Evolutionary conservation across 2,329 filamentous ascomycete genomes (phyloP).

Genomic region (Ilyonectria robusta): DNA sequence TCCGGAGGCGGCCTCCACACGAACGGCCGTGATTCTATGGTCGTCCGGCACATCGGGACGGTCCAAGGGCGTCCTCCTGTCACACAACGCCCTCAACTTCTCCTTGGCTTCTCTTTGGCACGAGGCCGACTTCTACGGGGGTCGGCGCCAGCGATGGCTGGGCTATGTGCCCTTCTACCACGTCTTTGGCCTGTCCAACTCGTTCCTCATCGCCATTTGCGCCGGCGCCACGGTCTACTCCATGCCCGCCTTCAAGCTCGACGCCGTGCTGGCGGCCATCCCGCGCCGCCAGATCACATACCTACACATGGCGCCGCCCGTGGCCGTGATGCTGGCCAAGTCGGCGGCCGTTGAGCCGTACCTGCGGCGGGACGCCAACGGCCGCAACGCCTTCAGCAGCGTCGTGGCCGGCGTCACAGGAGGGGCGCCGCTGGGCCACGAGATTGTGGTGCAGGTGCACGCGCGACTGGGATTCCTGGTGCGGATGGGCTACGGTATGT

Average conservation of each 20-base stretch:
- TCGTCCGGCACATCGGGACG: conserved; percentile 78
- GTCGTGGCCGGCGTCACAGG: conserved; percentile 70
- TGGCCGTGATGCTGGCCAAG: conserved; percentile 79
- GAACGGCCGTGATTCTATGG: conserved; percentile 66
- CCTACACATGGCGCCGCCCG: conserved; percentile 77
- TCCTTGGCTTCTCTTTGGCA: conserved; percentile 65
- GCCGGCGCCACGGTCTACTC: conserved; percentile 73
- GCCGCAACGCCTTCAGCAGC: conserved; percentile 69
- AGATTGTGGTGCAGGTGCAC: conserved; percentile 72
- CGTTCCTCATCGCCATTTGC: conserved; percentile 69
- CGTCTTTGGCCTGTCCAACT: conserved; percentile 71
- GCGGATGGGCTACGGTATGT: conserved; percentile 81
- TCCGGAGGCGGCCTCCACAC: conserved; percentile 59
- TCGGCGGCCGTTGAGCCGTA: conserved; percentile 76
- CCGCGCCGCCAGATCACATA: conserved; percentile 75
- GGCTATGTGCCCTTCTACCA: conserved; percentile 81
- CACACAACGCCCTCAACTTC: conserved; percentile 76
- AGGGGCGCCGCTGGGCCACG: conserved; percentile 73
- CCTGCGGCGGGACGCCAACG: conserved; percentile 59
- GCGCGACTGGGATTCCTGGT: conserved; percentile 67
- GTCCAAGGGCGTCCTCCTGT: conserved; percentile 82
- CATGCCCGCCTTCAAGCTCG: conserved; percentile 79
- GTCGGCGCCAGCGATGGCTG: conserved; percentile 60
- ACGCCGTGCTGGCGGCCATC: conserved; percentile 73
- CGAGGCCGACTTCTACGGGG: conserved; percentile 61